Conservation (phyloP, 176 grass and related monocot species). For the Zoysia pacifica region DNA sequence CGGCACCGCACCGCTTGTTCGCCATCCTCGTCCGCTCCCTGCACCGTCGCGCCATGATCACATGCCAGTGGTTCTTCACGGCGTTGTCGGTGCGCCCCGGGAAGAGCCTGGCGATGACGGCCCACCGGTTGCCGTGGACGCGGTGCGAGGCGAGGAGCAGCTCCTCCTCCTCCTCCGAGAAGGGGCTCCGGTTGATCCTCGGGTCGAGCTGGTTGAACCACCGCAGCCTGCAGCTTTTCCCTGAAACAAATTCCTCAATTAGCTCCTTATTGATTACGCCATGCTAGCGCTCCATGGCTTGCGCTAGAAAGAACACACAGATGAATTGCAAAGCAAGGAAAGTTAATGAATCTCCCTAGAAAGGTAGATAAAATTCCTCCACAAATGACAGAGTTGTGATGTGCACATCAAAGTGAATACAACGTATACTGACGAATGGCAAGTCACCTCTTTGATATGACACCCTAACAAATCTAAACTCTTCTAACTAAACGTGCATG, state of each 20-base stretch:
- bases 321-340: conserved; percentile 54
- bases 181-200: conserved; percentile 83
- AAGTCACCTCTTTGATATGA: conserved; percentile 44
- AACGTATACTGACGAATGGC: conserved; percentile 7
- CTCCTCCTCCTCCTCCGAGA: conserved; percentile 88
- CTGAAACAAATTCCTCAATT: conserved; percentile 55
- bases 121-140: conserved; percentile 88
- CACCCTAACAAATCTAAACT: conserved; percentile 63
- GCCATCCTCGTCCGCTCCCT: conserved; percentile 52
- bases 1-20: not conserved
- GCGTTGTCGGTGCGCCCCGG: conserved; percentile 97
- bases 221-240: conserved; percentile 93
- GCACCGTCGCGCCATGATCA: conserved; percentile 83
- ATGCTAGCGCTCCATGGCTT: conserved; percentile 32
- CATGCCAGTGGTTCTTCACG: conserved; percentile 99
- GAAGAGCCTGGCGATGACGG: conserved; percentile 88
- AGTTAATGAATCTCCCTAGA: conserved; percentile 10
- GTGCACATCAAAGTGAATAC: conserved; percentile 45
- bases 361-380: conserved; percentile 37
- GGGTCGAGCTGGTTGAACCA: conserved; percentile 99
- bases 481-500: conserved; percentile 22
- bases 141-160: conserved; percentile 76
- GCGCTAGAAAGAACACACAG: conserved; percentile 24
- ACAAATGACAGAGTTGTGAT: conserved; percentile 47
- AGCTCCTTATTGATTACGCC: conserved; percentile 13